Base-by-base conservation (phyloP, 2,329 filamentous ascomycete genomes). In the Ilyonectria sp. region DNA sequence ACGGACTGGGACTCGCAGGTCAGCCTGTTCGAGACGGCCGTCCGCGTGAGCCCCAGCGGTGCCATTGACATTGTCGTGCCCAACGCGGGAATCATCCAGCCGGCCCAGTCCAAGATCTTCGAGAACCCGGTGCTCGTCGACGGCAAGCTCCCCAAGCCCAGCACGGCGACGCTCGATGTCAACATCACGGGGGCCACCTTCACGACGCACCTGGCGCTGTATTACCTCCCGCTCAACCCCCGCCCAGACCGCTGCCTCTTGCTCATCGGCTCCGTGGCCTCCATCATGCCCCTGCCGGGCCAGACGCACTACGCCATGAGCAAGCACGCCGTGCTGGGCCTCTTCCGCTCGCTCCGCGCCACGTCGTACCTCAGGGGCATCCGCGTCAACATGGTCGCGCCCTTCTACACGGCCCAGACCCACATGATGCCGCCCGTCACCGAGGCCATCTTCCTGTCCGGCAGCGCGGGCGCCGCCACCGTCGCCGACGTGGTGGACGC, bases 371-470 rank as follows among this genome's bases (percentile, higher is more conserved):
- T 65, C 8, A 79, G 84, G 47, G 87, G 87, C 26, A 80, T 93
- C 47, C 85, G 91, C 50, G 82, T 91, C 66, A 93, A 93, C 75
- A 83, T 92, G 74, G 77, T 93, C n/a, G 86, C 86, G 65, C 91
- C 91, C 0, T 93, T 92, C 79, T 93, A 92, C 77, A 82, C 85
- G 73, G 86, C 90, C 71, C 91, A 89, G 15, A 87, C 89, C n/a
- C 85, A 76, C 70, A 82, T 82, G 79, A 71, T 93, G 50, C 76
- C 91, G 4, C 79, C 84, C 1, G 65, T 79, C 1, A 63, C 71
- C 1, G 89, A 83, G 19, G 82, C 86, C 31, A 67, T 86, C 2
- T 65, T 91, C 17, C 82, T 92, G 2, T 86, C 89, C 0, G 91
- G 91, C 15, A 73, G 73, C 13, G 76, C 79, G 1, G 86, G 82